A percentile compares a stretch with the other conserved stretches of the same genome.
Evolutionary conservation across 1,284 basidiomycete species (phyloP).

Genomic region (Wallemia hederae): DNA sequence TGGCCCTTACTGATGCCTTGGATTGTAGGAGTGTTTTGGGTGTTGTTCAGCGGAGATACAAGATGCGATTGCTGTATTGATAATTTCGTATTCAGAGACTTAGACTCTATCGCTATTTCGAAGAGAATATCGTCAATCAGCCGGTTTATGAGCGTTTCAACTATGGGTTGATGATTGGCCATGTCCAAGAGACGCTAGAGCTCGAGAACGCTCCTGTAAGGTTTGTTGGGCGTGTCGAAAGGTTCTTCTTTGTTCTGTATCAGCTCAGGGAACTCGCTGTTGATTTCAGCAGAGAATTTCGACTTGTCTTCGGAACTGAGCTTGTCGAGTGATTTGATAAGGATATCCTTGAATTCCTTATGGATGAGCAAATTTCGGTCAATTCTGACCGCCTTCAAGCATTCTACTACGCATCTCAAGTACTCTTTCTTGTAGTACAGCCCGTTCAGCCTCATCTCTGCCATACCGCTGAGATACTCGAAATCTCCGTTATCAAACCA

Average conservation of each 20-base stretch:
- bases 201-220: neutral
- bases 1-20: neutral
- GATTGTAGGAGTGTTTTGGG: neutral
- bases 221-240: too few relatives aligned
- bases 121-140: neutral
- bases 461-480: neutral
- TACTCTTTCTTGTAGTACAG: neutral
- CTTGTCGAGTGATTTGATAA: neutral
- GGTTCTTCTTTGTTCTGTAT: too few relatives aligned
- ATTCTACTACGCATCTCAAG: neutral
- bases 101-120: neutral
- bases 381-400: too few relatives aligned
- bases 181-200: neutral
- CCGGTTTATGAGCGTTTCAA: neutral
- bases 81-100: neutral
- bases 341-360: neutral
- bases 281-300: too few relatives aligned
- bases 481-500: neutral
- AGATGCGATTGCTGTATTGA: too few relatives aligned
- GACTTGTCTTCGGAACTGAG: neutral
- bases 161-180: too few relatives aligned
- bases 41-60: neutral
- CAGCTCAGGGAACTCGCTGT: too few relatives aligned
- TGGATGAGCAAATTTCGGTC: neutral
- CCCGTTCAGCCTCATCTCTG: neutral